These are phyloP conservation scores for Diaporthe capsici DNA, from an alignment of 2,329 filamentous ascomycete genomes.

Conservation along the genomic window DNA sequence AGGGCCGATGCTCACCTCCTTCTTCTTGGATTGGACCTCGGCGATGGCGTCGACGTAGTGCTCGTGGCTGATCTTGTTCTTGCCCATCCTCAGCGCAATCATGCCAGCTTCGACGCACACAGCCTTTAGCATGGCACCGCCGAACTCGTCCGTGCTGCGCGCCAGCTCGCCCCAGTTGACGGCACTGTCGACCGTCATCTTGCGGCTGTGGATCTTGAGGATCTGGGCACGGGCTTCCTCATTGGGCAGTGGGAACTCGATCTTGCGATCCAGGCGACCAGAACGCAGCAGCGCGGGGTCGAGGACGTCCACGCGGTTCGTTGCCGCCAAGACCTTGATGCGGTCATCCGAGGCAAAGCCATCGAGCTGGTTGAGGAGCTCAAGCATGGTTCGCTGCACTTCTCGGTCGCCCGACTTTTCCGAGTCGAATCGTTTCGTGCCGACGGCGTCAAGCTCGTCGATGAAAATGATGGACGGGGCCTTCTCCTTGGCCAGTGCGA, in stretches of 20 bases:
- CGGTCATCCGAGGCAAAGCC: conserved; percentile 97
- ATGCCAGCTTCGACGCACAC: conserved; percentile 99
- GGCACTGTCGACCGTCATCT: conserved; percentile 94
- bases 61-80: conserved; percentile 97
- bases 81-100: conserved; percentile 95
- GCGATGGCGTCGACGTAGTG: conserved; percentile 99
- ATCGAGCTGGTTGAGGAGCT: conserved; percentile 97
- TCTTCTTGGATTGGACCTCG: conserved; percentile 96
- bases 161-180: conserved; percentile 98
- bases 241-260: conserved; percentile 97
- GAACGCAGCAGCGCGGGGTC: conserved; percentile 93
- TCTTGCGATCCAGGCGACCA: conserved; percentile 94
- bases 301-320: conserved; percentile 93
- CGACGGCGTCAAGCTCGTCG: conserved; percentile 97
- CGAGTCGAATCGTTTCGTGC: conserved; percentile 98
- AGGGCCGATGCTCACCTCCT: conserved; percentile 72
- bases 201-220: conserved; percentile 95
- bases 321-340: conserved; percentile 95
- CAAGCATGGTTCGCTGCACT: conserved; percentile 98
- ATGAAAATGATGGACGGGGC: conserved; percentile 99
- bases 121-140: conserved; percentile 96
- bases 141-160: conserved; percentile 97
- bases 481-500: conserved; percentile 98
- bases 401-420: conserved; percentile 98
- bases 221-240: conserved; percentile 98